Evolutionary conservation across 2,329 filamentous ascomycete genomes (phyloP).

Genomic region (Fonsecaea pugnacius): DNA sequence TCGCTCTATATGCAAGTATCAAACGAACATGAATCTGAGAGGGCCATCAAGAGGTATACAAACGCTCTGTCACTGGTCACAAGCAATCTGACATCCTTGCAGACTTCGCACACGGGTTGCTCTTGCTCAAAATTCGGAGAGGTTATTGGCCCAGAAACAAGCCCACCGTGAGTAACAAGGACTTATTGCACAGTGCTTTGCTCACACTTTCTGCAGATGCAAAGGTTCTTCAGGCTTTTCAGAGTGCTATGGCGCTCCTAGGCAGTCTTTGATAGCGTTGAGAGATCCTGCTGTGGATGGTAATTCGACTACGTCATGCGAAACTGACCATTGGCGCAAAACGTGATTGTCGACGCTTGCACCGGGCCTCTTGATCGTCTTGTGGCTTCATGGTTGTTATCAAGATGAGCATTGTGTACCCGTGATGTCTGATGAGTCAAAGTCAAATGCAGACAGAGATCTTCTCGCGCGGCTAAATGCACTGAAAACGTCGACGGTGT

Average conservation of each 20-base stretch:
- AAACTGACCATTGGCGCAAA: conserved; percentile 13
- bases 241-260: conserved; percentile 52
- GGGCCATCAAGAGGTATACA: conserved; percentile 73
- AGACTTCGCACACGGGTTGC: conserved; percentile 78
- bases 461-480: conserved; percentile 44
- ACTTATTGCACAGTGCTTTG: background rate
- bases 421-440: conserved; percentile 30
- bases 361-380: background rate
- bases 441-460: conserved; percentile 37
- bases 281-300: background rate
- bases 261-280: conserved; percentile 39
- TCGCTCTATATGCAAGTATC: conserved; percentile 76
- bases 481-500: conserved; percentile 42
- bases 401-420: conserved; percentile 18
- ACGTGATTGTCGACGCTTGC: background rate
- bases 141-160: conserved; percentile 72
- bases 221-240: conserved; percentile 54
- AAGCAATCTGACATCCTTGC: background rate
- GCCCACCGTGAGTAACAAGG: conserved; percentile 71
- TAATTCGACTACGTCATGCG: conserved; percentile 18
- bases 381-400: background rate
- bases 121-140: conserved; percentile 75
- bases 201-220: conserved; percentile 41
- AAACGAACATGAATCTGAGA: conserved; percentile 72
- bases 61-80: background rate